A percentile compares a stretch with the other conserved stretches of the same genome.
These are phyloP conservation scores for Plenodomus tracheiphilus DNA, from an alignment of 2,329 filamentous ascomycete species.

Conservation along the genomic window DNA sequence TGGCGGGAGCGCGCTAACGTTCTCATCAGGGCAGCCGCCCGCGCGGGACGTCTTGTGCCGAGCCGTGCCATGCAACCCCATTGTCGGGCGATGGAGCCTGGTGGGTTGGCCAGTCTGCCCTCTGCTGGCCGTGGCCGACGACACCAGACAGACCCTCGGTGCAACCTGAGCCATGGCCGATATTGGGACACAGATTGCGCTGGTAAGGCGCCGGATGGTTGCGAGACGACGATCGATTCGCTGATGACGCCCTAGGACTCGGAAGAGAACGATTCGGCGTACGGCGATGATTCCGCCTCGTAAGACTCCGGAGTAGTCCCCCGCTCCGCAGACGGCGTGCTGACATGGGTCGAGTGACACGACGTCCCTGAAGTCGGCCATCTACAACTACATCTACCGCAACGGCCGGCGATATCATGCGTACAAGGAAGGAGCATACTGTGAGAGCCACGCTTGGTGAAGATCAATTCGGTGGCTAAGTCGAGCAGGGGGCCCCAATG, in stretches of 20 bases:
- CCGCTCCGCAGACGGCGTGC: not conserved
- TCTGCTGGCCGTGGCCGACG: not conserved
- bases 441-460: conserved; percentile 13
- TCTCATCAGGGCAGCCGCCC: too few relatives aligned
- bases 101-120: too few relatives aligned
- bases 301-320: conserved; percentile 3
- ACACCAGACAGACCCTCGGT: not conserved
- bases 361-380: conserved; percentile 26
- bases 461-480: conserved; percentile 2
- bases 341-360: conserved; percentile 21
- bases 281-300: conserved; percentile 23
- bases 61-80: conserved; percentile 11
- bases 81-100: not conserved
- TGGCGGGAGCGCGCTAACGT: too few relatives aligned
- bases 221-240: not conserved
- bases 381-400: conserved; percentile 29
- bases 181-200: conserved; percentile 16
- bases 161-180: conserved; percentile 16
- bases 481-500: conserved; percentile 33
- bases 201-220: conserved; percentile 7
- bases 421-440: conserved; percentile 31
- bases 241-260: conserved; percentile 16
- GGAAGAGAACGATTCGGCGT: conserved; percentile 21
- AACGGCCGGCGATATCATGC: conserved; percentile 36
- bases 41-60: not conserved